A percentile compares a stretch with the other conserved stretches of the same genome.
Conservation (phyloP, 129 eudicot genomes). For the Flaveria bidentis region DNA sequence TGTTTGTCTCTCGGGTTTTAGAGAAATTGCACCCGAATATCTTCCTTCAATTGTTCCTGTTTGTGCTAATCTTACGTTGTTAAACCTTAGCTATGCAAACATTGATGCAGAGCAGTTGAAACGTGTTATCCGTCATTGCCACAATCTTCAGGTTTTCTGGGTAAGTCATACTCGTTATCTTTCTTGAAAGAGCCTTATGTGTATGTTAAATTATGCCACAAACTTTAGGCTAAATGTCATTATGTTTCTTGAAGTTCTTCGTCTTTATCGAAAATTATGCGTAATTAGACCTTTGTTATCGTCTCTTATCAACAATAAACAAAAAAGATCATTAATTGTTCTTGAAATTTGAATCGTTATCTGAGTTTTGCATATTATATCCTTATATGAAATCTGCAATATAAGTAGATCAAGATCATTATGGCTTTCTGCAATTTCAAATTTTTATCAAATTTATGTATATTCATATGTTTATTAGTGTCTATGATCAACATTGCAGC, state of each 20-base stretch:
- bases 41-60: constrained; percentile 57
- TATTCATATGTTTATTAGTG: background rate
- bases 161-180: constrained; percentile 29
- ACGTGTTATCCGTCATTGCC: constrained; percentile 57
- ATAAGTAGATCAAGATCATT: no score
- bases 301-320: background rate
- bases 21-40: constrained; percentile 49
- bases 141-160: constrained; percentile 65
- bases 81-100: constrained; percentile 66
- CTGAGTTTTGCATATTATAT: background rate
- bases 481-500: background rate
- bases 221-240: background rate
- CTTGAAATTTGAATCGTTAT: background rate
- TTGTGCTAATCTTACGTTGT: constrained; percentile 59
- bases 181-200: background rate
- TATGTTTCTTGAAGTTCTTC: background rate
- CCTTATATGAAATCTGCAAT: background rate
- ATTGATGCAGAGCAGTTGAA: constrained; percentile 51
- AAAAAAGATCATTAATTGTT: background rate
- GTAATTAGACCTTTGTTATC: background rate
- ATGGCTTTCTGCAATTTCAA: background rate
- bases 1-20: constrained; percentile 62
- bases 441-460: background rate
- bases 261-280: background rate
- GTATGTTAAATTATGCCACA: background rate